A percentile compares a stretch with the other conserved stretches of the same genome.
Evolutionary conservation across 495 filamentous ascomycete genomes (phyloP).

Genomic region (Lindgomyces ingoldianus): DNA sequence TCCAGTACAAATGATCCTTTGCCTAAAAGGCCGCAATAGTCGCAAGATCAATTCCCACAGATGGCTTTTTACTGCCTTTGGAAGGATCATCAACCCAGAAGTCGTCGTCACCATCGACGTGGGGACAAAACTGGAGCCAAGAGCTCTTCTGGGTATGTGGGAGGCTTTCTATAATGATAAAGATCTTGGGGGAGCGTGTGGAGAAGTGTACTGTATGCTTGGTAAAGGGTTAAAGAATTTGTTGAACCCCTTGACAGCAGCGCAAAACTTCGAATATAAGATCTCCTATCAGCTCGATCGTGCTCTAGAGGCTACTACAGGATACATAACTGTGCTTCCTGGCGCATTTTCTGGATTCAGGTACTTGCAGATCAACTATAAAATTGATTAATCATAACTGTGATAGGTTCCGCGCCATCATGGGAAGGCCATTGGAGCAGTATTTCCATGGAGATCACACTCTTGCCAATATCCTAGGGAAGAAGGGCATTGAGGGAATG

Average conservation of each 20-base stretch:
- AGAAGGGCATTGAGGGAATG: slow-evolving; percentile 99
- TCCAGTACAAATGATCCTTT: slow-evolving; percentile 98
- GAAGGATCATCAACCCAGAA: slow-evolving; percentile 93
- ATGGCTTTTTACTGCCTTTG: slow-evolving; percentile 98
- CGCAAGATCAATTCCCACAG: slow-evolving; percentile 99
- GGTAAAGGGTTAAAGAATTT: slow-evolving; percentile 89
- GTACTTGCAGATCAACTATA: too few species aligned
- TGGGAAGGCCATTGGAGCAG: slow-evolving; percentile 94
- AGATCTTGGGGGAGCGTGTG: slow-evolving; percentile 95
- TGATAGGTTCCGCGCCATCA: slow-evolving; percentile 96
- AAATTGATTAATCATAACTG: too few species aligned
- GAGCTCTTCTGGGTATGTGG: slow-evolving; percentile 91
- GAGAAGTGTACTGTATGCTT: slow-evolving; percentile 98
- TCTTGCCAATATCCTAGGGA: slow-evolving; percentile 86
- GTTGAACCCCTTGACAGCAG: slow-evolving; percentile 91
- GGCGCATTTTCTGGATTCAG: slow-evolving; percentile 98
- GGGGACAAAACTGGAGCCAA: slow-evolving; percentile 89
- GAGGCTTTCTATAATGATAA: slow-evolving; percentile 99
- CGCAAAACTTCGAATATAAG: slow-evolving; percentile 99
- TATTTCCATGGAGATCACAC: slow-evolving; percentile 99
- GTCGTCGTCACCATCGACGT: slow-evolving; percentile 95
- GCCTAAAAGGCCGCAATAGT: slow-evolving; percentile 96
- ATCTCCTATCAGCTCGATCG: slow-evolving; percentile 99
- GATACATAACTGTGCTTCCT: slow-evolving; percentile 94
- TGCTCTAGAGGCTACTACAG: slow-evolving; percentile 92